Conservation (phyloP, 2,329 filamentous ascomycete species). For the Cordyceps cateniannulata region DNA sequence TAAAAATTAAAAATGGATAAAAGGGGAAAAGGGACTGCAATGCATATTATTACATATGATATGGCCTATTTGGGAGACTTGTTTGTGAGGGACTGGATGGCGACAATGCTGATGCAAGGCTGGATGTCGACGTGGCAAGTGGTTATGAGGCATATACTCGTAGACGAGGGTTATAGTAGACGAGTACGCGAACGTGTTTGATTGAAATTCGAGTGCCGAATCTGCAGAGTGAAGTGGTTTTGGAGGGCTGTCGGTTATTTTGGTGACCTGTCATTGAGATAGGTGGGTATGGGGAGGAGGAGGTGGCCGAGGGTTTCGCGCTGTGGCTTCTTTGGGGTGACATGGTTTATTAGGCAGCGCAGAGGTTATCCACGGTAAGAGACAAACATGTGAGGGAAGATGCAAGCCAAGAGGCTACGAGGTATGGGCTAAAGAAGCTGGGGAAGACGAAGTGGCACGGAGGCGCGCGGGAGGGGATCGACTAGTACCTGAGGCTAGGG, state of each 20-base stretch:
- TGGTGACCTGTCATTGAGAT: neutral
- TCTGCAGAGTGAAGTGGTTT: slow-evolving; percentile 3
- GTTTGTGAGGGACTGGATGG: neutral
- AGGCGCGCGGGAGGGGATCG: neutral
- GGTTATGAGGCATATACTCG: slow-evolving; percentile 6
- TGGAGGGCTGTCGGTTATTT: neutral
- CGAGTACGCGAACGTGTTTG: neutral
- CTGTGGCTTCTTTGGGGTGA: neutral
- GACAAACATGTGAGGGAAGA: neutral
- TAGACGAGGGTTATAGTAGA: neutral
- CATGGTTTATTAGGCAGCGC: too few species aligned
- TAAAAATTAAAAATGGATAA: slow-evolving; percentile 25
- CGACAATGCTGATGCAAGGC: neutral
- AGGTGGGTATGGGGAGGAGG: neutral
- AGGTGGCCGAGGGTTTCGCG: neutral
- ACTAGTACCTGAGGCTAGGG: slow-evolving; percentile 1
- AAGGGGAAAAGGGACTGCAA: neutral
- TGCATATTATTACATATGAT: neutral
- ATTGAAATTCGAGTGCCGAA: neutral
- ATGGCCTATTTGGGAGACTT: neutral
- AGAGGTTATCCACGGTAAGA: neutral
- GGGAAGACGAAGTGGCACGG: neutral
- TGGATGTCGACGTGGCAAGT: slow-evolving; percentile 7
- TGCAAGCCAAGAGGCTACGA: neutral
- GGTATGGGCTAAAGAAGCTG: neutral